A percentile compares a stretch with the other conserved stretches of the same genome.
phyloP scores from a whole-genome alignment of 306 rosid genomes.

The Lathyrus aphaca region DNA sequence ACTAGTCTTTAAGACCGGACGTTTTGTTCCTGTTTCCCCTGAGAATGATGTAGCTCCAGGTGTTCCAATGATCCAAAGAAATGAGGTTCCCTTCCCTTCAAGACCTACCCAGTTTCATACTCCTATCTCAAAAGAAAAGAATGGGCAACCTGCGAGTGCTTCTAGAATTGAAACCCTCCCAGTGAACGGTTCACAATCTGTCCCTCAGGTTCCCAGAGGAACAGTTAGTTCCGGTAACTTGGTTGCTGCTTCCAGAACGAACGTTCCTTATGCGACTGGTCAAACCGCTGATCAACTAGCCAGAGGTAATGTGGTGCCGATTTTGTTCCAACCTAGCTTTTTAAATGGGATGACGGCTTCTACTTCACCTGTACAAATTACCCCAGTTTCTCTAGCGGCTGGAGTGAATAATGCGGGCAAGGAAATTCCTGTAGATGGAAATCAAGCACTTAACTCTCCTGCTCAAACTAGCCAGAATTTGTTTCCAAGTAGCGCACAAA shows the following conservation, averaged over 20 bases:
- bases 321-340: conserved; percentile 54
- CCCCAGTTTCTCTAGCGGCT: conserved; percentile 57
- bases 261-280: conserved; percentile 36
- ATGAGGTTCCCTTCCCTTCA: conserved; percentile 57
- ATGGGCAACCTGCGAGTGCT: conserved; percentile 43
- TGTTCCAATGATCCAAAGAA: conserved; percentile 77
- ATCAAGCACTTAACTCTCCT: conserved; percentile 47
- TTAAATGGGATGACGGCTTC: conserved; percentile 52
- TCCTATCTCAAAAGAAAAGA: conserved; percentile 55
- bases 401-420: conserved; percentile 42
- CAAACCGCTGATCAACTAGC: conserved; percentile 48
- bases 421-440: conserved; percentile 47
- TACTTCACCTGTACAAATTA: conserved; percentile 45
- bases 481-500: conserved; percentile 38
- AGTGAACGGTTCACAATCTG: conserved; percentile 47
- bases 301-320: conserved; percentile 63
- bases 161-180: conserved; percentile 45
- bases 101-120: conserved; percentile 47
- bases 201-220: conserved; percentile 48
- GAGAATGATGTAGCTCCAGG: conserved; percentile 89
- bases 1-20: conserved; percentile 85
- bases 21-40: conserved; percentile 64
- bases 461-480: conserved; percentile 49
- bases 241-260: conserved; percentile 48
- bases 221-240: conserved; percentile 46